These are phyloP conservation scores for Aristolochia californica DNA, from an alignment of 164 flowering plant species.

Conservation along the genomic window DNA sequence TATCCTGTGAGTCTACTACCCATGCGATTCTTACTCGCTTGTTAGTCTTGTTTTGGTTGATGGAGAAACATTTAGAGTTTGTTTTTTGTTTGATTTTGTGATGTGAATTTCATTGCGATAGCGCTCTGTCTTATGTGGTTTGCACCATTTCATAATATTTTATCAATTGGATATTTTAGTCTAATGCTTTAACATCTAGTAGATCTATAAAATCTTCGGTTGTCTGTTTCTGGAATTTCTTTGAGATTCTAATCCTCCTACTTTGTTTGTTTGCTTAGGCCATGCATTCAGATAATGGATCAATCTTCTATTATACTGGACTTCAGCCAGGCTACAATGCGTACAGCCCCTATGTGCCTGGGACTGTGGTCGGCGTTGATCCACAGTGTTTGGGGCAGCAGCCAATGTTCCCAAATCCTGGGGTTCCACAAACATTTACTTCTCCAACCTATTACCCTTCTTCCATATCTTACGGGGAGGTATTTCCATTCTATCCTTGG, in stretches of 20 bases:
- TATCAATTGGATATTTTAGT: no score
- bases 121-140: no score
- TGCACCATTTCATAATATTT: no score
- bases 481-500: slow-evolving; percentile 26
- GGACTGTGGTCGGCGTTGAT: slow-evolving; percentile 30
- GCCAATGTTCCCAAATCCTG: slow-evolving; percentile 22
- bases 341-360: slow-evolving; percentile 25
- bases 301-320: slow-evolving; percentile 31
- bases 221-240: no score
- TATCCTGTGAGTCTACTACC: slow-evolving; percentile 32
- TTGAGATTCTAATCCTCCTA: no score
- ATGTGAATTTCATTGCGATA: background rate
- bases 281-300: slow-evolving; percentile 43
- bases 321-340: slow-evolving; percentile 31
- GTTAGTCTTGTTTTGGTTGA: no score
- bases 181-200: no score
- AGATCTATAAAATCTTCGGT: no score
- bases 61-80: no score
- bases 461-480: slow-evolving; percentile 31
- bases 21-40: no score
- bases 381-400: slow-evolving; percentile 36
- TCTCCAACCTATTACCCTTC: slow-evolving; percentile 28
- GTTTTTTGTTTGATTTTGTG: no score
- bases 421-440: slow-evolving; percentile 23
- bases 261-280: slow-evolving; percentile 24